Percentiles rank a stretch among this genome's conserved stretches.
Evolutionary conservation across 805 yeast species (phyloP).

Genomic region (Pichia kluyveri): DNA sequence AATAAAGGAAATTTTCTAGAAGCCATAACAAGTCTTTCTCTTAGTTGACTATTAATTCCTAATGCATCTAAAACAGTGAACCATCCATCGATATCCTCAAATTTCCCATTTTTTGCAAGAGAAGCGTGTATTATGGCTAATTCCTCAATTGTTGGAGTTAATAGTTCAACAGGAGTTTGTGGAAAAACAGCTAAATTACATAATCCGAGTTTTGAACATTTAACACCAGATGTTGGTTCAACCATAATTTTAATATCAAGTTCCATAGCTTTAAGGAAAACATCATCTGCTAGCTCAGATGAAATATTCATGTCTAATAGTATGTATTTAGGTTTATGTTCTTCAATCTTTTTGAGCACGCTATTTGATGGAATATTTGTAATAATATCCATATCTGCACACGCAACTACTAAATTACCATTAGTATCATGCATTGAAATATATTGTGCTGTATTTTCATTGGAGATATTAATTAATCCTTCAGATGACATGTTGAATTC

Average conservation of each 20-base stretch:
- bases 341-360: constrained; percentile 31
- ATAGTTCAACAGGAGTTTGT: constrained; percentile 32
- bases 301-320: constrained; percentile 66
- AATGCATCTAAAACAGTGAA: constrained; percentile 62
- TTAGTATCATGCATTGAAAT: constrained; percentile 50
- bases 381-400: constrained; percentile 76
- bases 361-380: constrained; percentile 39
- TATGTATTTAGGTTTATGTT: constrained; percentile 38
- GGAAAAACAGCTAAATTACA: constrained; percentile 38
- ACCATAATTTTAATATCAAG: constrained; percentile 33
- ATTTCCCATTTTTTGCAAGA: constrained; percentile 31
- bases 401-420: constrained; percentile 66
- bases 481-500: constrained; percentile 23
- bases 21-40: constrained; percentile 35
- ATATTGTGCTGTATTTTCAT: constrained; percentile 56
- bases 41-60: constrained; percentile 36
- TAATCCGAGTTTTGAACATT: constrained; percentile 41
- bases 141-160: constrained; percentile 67
- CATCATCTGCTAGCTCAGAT: constrained; percentile 27
- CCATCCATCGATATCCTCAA: constrained; percentile 57
- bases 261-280: constrained; percentile 22
- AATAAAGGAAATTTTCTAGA: constrained; percentile 20
- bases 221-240: constrained; percentile 74
- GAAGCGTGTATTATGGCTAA: constrained; percentile 44
- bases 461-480: constrained; percentile 29